These are phyloP conservation scores for Penicillium ochrochloron DNA, from an alignment of 495 filamentous ascomycete genomes.

Conservation along the genomic window DNA sequence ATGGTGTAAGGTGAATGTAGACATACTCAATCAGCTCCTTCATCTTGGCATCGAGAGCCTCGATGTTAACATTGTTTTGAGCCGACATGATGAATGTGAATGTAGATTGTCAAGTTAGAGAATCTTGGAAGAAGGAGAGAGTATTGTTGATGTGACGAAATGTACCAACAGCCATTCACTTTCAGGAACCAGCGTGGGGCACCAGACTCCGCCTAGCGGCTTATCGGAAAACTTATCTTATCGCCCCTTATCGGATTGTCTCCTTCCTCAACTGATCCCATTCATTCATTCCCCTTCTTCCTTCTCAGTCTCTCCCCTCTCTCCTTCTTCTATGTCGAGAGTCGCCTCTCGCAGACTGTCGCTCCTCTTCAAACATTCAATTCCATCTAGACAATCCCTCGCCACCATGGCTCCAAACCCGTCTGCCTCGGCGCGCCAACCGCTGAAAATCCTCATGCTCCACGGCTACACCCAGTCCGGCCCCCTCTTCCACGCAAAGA, in stretches of 20 bases:
- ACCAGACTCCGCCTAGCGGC: not conserved
- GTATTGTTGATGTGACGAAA: slow-evolving; percentile 26
- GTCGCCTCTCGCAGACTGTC: slow-evolving; percentile 9
- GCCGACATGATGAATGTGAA: slow-evolving; percentile 12
- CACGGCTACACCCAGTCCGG: slow-evolving; percentile 91
- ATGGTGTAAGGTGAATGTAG: not conserved
- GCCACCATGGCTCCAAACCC: slow-evolving; percentile 31
- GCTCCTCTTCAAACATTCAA: not conserved
- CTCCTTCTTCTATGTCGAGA: slow-evolving; percentile 3
- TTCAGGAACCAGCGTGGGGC: not conserved
- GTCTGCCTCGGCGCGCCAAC: slow-evolving; percentile 31
- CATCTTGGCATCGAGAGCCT: slow-evolving; percentile 31
- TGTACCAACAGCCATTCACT: not conserved
- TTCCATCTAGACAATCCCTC: not conserved
- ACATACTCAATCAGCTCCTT: slow-evolving; percentile 36
- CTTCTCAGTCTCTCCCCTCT: not conserved
- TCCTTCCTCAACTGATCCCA: not conserved
- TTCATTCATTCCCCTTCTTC: not conserved
- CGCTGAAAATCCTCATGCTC: slow-evolving; percentile 61
- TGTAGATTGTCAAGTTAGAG: not conserved
- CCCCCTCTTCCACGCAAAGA: slow-evolving; percentile 84
- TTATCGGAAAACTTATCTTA: slow-evolving; percentile 21
- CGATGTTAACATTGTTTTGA: slow-evolving; percentile 19
- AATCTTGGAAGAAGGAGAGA: not conserved
- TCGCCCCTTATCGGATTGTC: slow-evolving; percentile 2